These are phyloP conservation scores for Russula sp. DNA, from an alignment of 768 basidiomycete genomes.

Conservation along the genomic window DNA sequence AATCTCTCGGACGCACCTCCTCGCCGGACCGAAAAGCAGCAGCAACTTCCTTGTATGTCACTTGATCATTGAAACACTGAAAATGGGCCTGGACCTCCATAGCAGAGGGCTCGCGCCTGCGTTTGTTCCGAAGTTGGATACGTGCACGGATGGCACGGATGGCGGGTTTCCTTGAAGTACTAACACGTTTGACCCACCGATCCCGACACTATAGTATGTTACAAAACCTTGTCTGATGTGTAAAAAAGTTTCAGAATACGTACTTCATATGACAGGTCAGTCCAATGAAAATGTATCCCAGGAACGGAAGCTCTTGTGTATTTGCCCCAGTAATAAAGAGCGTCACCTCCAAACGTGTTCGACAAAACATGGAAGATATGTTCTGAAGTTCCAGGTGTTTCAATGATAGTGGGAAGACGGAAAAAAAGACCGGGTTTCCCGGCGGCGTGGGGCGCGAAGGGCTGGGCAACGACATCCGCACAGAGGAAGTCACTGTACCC, in stretches of 20 bases:
- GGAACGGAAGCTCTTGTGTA: background rate
- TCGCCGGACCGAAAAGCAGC: background rate
- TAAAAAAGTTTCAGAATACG: no score
- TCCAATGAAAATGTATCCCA: background rate
- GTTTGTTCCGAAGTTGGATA: background rate
- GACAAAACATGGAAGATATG: background rate
- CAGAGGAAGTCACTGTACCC: background rate
- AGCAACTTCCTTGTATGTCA: background rate
- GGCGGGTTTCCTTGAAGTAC: rapidly evolving
- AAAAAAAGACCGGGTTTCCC: background rate
- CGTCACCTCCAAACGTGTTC: rapidly evolving
- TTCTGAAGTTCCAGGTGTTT: background rate
- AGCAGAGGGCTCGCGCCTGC: constrained; percentile 9
- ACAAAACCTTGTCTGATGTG: no score
- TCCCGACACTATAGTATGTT: background rate
- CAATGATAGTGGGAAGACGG: background rate
- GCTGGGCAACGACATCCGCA: background rate
- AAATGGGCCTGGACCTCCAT: background rate
- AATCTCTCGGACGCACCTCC: background rate
- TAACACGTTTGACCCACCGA: background rate
- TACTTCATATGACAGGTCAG: background rate
- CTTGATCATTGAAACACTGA: no score
- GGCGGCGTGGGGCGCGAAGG: background rate
- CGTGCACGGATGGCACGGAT: background rate
- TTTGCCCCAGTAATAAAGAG: background rate